phyloP scores from a whole-genome alignment of 768 basidiomycete genomes.

The Kwoniella botswanensis region DNA sequence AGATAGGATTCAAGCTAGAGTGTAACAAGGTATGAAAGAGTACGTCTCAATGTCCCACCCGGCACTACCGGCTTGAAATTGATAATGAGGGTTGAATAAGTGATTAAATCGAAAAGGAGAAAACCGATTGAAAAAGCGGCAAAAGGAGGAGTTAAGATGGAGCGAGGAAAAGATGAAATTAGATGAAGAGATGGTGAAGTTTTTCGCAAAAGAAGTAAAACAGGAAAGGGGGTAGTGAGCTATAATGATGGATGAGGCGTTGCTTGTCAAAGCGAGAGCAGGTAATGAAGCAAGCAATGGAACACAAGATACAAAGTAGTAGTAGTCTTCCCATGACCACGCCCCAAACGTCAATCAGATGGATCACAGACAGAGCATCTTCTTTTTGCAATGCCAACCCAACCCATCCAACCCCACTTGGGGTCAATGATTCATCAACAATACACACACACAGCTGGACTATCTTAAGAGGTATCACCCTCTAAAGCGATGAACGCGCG shows the following conservation, averaged over 20 bases:
- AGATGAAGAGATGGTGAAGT: background rate
- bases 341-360: conserved; percentile 10
- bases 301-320: background rate
- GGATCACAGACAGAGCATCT: background rate
- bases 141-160: background rate
- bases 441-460: background rate
- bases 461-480: background rate
- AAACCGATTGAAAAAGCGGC: background rate
- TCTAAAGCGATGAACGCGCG: background rate
- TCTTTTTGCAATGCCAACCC: background rate
- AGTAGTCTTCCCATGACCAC: conserved; percentile 6
- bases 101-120: background rate
- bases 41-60: background rate
- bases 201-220: background rate
- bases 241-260: conserved; percentile 7
- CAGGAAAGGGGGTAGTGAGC: background rate
- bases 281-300: background rate
- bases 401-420: background rate
- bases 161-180: background rate
- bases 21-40: background rate
- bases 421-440: background rate
- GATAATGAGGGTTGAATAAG: background rate
- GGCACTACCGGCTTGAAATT: conserved; percentile 3
- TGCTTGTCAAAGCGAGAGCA: conserved; percentile 5
- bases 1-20: conserved; percentile 2